Percentiles rank a stretch among this genome's conserved stretches.
These are phyloP conservation scores for Alnus glutinosa DNA, from an alignment of 306 rosid genomes.

Conservation along the genomic window DNA sequence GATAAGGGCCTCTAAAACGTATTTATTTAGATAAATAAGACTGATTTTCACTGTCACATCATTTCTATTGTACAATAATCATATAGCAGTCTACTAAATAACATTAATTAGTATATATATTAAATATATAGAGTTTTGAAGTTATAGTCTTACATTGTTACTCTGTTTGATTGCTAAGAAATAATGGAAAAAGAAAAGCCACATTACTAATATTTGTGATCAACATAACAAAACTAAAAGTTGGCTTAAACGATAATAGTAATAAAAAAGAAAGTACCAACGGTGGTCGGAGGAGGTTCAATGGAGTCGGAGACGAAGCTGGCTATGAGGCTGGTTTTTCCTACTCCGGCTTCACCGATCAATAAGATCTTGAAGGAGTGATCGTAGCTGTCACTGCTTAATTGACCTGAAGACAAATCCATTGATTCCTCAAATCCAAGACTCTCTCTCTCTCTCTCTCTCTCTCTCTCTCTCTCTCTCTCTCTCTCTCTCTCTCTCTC, in stretches of 20 bases:
- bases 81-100: no score
- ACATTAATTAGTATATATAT: no score
- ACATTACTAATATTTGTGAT: no score
- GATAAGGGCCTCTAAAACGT: not conserved
- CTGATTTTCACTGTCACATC: no score
- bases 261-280: constrained; percentile 49
- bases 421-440: constrained; percentile 19
- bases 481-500: not conserved
- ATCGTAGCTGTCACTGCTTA: constrained; percentile 52
- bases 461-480: not conserved
- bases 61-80: no score
- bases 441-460: constrained; percentile 6
- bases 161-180: constrained; percentile 14
- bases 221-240: not conserved
- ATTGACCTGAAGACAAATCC: constrained; percentile 83
- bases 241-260: constrained; percentile 2
- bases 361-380: constrained; percentile 90
- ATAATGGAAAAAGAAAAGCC: not conserved
- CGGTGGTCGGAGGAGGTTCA: constrained; percentile 68
- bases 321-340: constrained; percentile 82
- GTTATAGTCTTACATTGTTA: no score
- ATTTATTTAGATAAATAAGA: no score
- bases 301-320: constrained; percentile 73
- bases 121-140: no score
- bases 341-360: constrained; percentile 94